These are phyloP conservation scores for Drechslera avenae DNA, from an alignment of 2,329 filamentous ascomycete species.

Conservation along the genomic window DNA sequence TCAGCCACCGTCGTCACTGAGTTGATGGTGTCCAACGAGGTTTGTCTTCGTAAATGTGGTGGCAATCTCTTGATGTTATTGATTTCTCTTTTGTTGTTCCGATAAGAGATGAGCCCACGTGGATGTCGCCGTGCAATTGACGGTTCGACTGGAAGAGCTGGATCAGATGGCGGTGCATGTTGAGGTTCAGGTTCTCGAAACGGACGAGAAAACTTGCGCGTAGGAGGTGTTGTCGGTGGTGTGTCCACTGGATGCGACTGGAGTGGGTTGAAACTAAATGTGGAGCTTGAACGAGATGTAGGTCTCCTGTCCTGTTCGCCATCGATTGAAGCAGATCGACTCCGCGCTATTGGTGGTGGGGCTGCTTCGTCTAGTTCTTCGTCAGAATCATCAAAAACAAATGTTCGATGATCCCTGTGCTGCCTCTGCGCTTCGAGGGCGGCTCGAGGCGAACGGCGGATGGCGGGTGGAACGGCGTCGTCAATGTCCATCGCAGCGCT, in stretches of 20 bases:
- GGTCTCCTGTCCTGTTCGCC: background rate
- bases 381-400: conserved; percentile 15
- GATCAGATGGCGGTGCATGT: conserved; percentile 9
- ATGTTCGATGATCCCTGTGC: conserved; percentile 14
- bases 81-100: conserved; percentile 21
- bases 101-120: conserved; percentile 25
- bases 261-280: conserved; percentile 27
- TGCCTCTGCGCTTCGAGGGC: conserved; percentile 21
- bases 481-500: conserved; percentile 23
- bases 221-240: conserved; percentile 8
- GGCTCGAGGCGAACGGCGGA: conserved; percentile 29
- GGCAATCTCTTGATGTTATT: conserved; percentile 28
- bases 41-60: conserved; percentile 28
- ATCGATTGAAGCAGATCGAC: conserved; percentile 16
- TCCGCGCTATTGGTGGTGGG: conserved; percentile 26
- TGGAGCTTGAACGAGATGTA: conserved; percentile 9
- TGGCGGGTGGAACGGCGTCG: conserved; percentile 20
- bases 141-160: conserved; percentile 16
- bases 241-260: conserved; percentile 23
- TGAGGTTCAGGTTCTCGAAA: conserved; percentile 20
- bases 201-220: conserved; percentile 26
- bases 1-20: conserved; percentile 34
- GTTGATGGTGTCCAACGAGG: conserved; percentile 41
- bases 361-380: conserved; percentile 23
- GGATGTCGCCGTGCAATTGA: conserved; percentile 17